Evolutionary conservation across 2,329 filamentous ascomycete species (phyloP), one percentile per base, ranked within the genome.

Genomic region (Metarhizium anisopliae): DNA sequence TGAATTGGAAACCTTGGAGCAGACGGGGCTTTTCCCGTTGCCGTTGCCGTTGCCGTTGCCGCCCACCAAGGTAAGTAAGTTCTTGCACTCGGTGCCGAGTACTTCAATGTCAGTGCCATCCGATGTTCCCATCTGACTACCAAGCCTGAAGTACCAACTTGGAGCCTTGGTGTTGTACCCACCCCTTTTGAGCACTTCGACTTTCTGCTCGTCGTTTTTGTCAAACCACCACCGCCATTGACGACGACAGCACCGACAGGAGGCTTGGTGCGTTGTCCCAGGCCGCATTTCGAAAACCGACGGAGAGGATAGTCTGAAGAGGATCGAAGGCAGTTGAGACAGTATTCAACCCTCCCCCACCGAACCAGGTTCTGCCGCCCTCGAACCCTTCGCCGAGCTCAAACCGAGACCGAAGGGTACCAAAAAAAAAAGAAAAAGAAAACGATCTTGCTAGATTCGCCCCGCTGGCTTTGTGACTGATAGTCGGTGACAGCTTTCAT

Each of bases 381-480:
- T 45, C 42, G 42, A 45, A 16, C 55, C 50, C 38, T 42, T 47
- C 36, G 20, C 25, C 16, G 45, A 56, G 47, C 52, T 51, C 52
- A 50, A 54, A 35, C 47, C 53, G 51, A 53, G 54, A 55, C 54
- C 14, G n/a, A 18, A 42, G n/a, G 40, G 16, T 6, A 20, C 16
- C 18, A 45, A 45, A 45, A 45, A 18, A 32, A 25, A 47, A 40
- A 49, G 54, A 32, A 55, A 58, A 54, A 56, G 38, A 45, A 53
- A 54, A 56, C 38, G 51, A 47, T 32, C 49, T 36, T 47, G 29
- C 42, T 6, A 11, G 32, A 52, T 43, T 25, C 51, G 52, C 55
- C 30, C 50, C 42, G 38, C 55, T 47, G 56, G 50, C 30, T 25
- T 40, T 53, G 40, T 16, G 49, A 30, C 25, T 45, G 42, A 50